phyloP scores from a whole-genome alignment of 768 basidiomycete genomes.

The Boletus fagicola region DNA sequence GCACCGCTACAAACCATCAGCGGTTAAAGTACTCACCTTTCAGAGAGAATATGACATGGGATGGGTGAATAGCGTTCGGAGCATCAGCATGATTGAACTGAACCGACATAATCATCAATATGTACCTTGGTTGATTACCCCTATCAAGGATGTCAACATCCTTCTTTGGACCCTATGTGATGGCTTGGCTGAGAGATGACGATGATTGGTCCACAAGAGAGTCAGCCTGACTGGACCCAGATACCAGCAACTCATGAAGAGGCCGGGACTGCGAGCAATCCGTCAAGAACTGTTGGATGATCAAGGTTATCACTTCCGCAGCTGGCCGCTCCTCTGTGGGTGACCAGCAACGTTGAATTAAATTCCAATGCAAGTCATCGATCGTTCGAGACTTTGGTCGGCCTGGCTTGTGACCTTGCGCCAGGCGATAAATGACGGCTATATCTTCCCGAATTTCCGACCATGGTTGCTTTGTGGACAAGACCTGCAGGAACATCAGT shows the following conservation, averaged over 20 bases:
- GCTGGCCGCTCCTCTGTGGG: no score
- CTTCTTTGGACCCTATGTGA: no score
- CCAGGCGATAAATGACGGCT: conserved; percentile 7
- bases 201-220: neutral
- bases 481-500: conserved; percentile 18
- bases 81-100: no score
- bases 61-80: no score
- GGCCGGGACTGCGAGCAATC: neutral
- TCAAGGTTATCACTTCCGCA: neutral
- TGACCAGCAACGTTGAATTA: neutral
- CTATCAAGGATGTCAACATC: no score
- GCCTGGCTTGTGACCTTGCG: neutral
- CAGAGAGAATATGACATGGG: no score
- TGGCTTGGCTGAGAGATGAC: no score
- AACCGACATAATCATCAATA: no score
- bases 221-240: no score
- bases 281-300: neutral
- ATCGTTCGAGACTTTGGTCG: conserved; percentile 1
- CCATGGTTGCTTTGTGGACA: conserved; percentile 18
- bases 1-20: no score
- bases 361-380: conserved; percentile 5
- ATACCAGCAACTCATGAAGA: neutral
- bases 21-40: no score
- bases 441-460: neutral
- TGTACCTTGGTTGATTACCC: no score